These are phyloP conservation scores for Glycine tomentella DNA, from an alignment of 306 rosid genomes.

Conservation along the genomic window DNA sequence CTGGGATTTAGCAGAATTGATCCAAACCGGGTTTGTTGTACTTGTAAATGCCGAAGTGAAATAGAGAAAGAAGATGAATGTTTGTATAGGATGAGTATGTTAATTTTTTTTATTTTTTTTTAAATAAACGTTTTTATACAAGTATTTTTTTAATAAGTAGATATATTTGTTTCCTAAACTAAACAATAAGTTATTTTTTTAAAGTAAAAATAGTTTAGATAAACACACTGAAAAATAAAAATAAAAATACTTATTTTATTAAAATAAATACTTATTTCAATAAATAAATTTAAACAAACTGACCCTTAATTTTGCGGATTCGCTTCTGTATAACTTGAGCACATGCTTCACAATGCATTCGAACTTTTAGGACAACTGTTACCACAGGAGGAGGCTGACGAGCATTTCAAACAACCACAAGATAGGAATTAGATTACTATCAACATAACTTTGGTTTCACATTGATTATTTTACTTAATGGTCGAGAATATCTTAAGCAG, in stretches of 20 bases:
- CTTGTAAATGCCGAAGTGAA: not conserved
- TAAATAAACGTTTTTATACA: no score
- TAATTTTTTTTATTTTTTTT: no score
- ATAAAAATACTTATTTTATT: no score
- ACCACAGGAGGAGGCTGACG: conserved; percentile 67
- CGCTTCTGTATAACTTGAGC: conserved; percentile 74
- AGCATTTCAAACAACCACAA: conserved; percentile 16
- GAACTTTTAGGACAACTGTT: conserved; percentile 63
- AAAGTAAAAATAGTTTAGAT: no score
- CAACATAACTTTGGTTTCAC: not conserved
- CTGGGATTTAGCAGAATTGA: conserved; percentile 13
- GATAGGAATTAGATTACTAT: not conserved
- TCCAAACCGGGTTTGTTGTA: not conserved
- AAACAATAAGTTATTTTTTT: no score
- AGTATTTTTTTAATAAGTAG: no score
- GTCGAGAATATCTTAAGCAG: not conserved
- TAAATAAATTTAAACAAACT: no score
- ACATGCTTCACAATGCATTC: conserved; percentile 88
- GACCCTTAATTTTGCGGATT: conserved; percentile 76
- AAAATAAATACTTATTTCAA: no score
- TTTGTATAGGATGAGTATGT: not conserved
- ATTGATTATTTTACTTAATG: not conserved
- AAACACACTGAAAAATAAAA: no score
- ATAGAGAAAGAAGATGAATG: not conserved
- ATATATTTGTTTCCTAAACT: no score